phyloP scores from a whole-genome alignment of 345 rosid species.

The Eucalyptus brandiana region DNA sequence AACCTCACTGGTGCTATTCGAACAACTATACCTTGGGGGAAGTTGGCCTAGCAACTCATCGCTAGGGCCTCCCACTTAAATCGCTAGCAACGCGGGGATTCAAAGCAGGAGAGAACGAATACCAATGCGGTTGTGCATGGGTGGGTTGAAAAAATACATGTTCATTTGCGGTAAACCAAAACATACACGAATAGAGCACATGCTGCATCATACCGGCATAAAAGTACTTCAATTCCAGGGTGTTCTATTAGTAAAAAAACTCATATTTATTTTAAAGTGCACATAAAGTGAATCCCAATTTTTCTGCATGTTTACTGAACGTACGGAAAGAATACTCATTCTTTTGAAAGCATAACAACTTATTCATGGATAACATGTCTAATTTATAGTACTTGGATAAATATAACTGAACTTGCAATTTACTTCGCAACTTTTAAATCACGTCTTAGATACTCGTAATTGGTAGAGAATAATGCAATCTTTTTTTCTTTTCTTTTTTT shows the following conservation, averaged over 20 bases:
- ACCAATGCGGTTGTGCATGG: rapidly evolving
- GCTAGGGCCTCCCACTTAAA: too few species aligned
- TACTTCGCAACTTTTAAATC: background rate
- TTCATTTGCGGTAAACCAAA: background rate
- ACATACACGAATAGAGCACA: background rate
- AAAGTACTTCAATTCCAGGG: background rate
- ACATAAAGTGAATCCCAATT: background rate
- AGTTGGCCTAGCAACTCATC: rapidly evolving
- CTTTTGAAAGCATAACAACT: background rate
- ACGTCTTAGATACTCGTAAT: background rate
- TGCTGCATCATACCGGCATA: background rate
- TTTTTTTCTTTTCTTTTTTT: rapidly evolving
- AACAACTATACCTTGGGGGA: rapidly evolving
- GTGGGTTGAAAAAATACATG: background rate
- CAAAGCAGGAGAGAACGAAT: rapidly evolving
- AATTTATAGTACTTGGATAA: background rate
- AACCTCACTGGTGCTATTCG: rapidly evolving
- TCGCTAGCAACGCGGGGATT: rapidly evolving
- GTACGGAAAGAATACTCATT: background rate
- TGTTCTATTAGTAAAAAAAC: background rate
- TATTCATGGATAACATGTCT: background rate
- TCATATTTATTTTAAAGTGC: background rate
- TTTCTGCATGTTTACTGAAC: background rate
- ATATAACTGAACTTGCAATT: background rate
- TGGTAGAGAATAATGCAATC: background rate